Percentiles rank a stretch among this genome's conserved stretches.
phyloP scores from a whole-genome alignment of 2,329 filamentous ascomycete species.

The Zalaria sp. region DNA sequence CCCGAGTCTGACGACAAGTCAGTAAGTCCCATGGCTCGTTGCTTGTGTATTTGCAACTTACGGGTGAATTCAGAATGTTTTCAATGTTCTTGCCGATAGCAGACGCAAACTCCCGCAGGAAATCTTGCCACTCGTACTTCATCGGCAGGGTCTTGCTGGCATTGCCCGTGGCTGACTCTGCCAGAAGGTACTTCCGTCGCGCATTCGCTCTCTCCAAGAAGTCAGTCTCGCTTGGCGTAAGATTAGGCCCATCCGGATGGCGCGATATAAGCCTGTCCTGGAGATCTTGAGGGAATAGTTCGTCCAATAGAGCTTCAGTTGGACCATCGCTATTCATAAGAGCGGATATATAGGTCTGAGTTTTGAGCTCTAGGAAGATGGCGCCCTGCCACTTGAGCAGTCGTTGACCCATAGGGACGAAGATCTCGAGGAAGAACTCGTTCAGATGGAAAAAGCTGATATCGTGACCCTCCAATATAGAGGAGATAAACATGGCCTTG shows the following conservation, averaged over 20 bases:
- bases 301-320: constrained; percentile 42
- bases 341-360: constrained; percentile 51
- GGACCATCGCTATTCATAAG: constrained; percentile 41
- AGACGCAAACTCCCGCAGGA: constrained; percentile 42
- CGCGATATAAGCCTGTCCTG: constrained; percentile 38
- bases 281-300: constrained; percentile 45
- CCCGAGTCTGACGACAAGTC: too few species aligned
- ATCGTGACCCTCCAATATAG: constrained; percentile 46
- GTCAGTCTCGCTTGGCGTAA: constrained; percentile 45
- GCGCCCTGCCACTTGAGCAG: constrained; percentile 46
- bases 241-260: constrained; percentile 36
- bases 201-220: constrained; percentile 42
- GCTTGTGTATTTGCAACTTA: not conserved
- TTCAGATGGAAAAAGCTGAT: constrained; percentile 51
- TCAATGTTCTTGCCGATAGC: constrained; percentile 47
- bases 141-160: constrained; percentile 36
- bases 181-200: constrained; percentile 42
- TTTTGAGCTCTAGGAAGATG: constrained; percentile 51
- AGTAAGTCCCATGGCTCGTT: too few species aligned
- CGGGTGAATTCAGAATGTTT: constrained; percentile 18
- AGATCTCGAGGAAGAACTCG: constrained; percentile 48
- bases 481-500: constrained; percentile 49
- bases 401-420: constrained; percentile 44
- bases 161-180: constrained; percentile 26
- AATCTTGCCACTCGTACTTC: constrained; percentile 51